phyloP scores from a whole-genome alignment of 108 stramenopile genomes.

The Schizochytrium sp. region DNA sequence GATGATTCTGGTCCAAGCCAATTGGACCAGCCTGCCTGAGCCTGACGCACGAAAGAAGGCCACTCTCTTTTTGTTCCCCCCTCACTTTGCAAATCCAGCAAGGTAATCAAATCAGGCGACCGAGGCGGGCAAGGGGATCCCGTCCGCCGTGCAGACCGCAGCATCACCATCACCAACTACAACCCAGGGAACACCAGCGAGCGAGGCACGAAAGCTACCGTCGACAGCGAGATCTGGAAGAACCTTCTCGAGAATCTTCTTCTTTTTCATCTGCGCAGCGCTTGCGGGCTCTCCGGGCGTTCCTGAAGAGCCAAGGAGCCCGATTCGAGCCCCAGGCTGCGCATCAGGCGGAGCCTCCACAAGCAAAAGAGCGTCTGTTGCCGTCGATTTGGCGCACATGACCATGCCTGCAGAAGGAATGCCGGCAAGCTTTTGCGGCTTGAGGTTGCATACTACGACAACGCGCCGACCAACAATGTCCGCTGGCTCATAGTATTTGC shows the following conservation, averaged over 20 bases:
- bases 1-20: too few relatives aligned
- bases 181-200: neutral
- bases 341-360: slow-evolving; percentile 85
- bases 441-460: slow-evolving; percentile 89
- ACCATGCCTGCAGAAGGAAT: slow-evolving; percentile 98
- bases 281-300: neutral
- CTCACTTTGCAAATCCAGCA: too few relatives aligned
- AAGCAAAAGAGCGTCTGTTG: slow-evolving; percentile 72
- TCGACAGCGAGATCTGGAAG: neutral
- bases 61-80: too few relatives aligned
- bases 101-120: neutral
- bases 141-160: neutral
- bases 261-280: slow-evolving; percentile 10
- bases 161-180: neutral
- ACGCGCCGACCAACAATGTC: slow-evolving; percentile 81
- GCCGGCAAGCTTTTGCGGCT: slow-evolving; percentile 83
- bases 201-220: neutral
- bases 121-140: neutral
- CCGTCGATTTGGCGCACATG: slow-evolving; percentile 68
- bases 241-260: neutral
- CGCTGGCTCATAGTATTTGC: slow-evolving; percentile 73
- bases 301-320: slow-evolving; percentile 33
- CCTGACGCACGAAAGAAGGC: too few relatives aligned
- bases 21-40: too few relatives aligned
- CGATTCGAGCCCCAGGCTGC: slow-evolving; percentile 74